phyloP scores from a whole-genome alignment of 192 early-diverging fungal species.

The Coemansia javaensis region DNA sequence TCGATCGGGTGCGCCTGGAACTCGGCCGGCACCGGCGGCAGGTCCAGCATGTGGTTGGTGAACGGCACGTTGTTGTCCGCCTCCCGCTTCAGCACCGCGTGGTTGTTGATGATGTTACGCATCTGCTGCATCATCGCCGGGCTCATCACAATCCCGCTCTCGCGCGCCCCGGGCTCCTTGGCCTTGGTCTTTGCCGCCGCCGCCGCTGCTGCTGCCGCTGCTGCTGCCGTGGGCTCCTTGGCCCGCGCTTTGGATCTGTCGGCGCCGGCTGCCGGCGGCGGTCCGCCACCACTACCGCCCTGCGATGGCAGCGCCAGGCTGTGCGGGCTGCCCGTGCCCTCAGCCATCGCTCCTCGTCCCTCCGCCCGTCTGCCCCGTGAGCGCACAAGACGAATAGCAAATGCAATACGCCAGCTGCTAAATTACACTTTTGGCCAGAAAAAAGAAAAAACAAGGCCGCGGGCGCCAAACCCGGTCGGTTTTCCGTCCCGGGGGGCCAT shows the following conservation, averaged over 20 bases:
- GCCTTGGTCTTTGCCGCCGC: conserved; percentile 7
- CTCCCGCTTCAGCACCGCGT: conserved; percentile 33
- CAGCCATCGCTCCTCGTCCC: conserved; percentile 2
- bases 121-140: conserved; percentile 48
- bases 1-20: conserved; percentile 17
- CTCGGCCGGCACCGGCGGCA: conserved; percentile 27
- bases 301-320: conserved; percentile 1
- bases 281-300: conserved; percentile 3
- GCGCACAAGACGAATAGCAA: too few species aligned
- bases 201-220: too few species aligned
- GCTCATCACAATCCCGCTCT: conserved; percentile 32
- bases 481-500: too few species aligned
- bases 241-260: conserved; percentile 11
- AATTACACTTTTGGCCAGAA: too few species aligned
- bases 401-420: too few species aligned
- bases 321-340: conserved; percentile 5
- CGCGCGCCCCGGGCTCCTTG: conserved; percentile 20
- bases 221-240: conserved; percentile 5
- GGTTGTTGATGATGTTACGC: conserved; percentile 43
- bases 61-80: conserved; percentile 50
- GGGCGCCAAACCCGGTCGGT: too few species aligned
- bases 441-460: neutral
- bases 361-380: neutral
- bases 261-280: neutral
- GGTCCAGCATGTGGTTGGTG: conserved; percentile 42